phyloP scores from a whole-genome alignment of 2,329 filamentous ascomycete genomes.

The Phialophora chinensis region DNA sequence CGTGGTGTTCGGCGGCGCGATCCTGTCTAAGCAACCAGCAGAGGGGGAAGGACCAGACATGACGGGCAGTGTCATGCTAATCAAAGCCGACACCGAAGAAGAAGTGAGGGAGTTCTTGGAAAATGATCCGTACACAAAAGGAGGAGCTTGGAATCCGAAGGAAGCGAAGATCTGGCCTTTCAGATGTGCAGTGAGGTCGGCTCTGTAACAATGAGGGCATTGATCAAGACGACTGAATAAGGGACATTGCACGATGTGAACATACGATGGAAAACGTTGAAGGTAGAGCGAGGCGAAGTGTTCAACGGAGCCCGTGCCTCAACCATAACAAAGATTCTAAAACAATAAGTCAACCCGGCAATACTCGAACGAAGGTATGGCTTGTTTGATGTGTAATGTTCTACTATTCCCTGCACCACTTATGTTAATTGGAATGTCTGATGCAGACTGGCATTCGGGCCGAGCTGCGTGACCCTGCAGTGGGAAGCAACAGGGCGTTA shows the following conservation, averaged over 20 bases:
- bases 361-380: not conserved
- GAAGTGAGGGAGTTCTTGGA: constrained; percentile 71
- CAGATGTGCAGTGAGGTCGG: constrained; percentile 37
- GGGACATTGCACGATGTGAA: not conserved
- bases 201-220: constrained; percentile 24
- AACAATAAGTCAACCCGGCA: not conserved
- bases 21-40: constrained; percentile 69
- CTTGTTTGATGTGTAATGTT: not conserved
- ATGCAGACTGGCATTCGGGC: not conserved
- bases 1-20: constrained; percentile 60
- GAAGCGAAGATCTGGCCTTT: constrained; percentile 56
- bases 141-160: constrained; percentile 80
- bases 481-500: not conserved
- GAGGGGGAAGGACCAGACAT: constrained; percentile 67
- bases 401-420: not conserved
- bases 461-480: not conserved
- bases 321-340: not conserved
- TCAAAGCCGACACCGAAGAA: constrained; percentile 69
- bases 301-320: not conserved
- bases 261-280: not conserved
- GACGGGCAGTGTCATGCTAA: constrained; percentile 76
- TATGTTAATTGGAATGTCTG: not conserved
- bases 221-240: not conserved
- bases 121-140: constrained; percentile 73
- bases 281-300: not conserved